Percentiles rank a stretch among this genome's conserved stretches.
These are phyloP conservation scores for Globisporangium radiosum DNA, from an alignment of 352 stramenopile species.

Conservation along the genomic window DNA sequence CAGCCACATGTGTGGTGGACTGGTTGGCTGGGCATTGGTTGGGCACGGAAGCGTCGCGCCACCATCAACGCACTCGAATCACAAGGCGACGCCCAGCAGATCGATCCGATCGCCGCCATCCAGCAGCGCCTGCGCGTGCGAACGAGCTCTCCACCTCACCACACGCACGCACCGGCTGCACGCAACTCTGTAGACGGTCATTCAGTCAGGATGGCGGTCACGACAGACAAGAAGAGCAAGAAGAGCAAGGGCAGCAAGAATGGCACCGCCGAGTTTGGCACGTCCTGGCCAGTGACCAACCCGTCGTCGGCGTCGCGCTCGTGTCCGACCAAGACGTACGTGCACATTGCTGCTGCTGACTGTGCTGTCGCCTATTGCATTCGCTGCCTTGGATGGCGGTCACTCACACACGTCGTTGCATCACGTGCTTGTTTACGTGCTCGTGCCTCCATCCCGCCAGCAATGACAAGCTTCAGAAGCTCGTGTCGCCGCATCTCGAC, in stretches of 20 bases:
- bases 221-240: conserved; percentile 49
- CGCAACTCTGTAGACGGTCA: not conserved
- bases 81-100: conserved; percentile 1
- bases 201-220: conserved; percentile 10
- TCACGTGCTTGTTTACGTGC: not conserved
- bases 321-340: conserved; percentile 60
- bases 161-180: not conserved
- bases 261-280: conserved; percentile 27
- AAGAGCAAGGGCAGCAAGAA: conserved; percentile 18
- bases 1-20: not conserved
- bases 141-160: not conserved
- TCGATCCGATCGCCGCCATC: not conserved
- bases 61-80: not conserved
- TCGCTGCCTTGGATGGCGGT: not conserved
- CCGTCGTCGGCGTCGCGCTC: conserved; percentile 72
- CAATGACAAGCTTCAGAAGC: conserved; percentile 79
- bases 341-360: not conserved
- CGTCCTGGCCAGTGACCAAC: conserved; percentile 76
- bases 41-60: conserved; percentile 1
- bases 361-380: not conserved
- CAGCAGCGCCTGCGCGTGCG: not conserved
- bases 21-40: conserved; percentile 1
- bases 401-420: not conserved
- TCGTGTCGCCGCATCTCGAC: conserved; percentile 96
- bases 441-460: conserved; percentile 12